A percentile compares a stretch with the other conserved stretches of the same genome.
phyloP scores from a whole-genome alignment of 495 filamentous ascomycete species.

The Penicillium canariense region DNA sequence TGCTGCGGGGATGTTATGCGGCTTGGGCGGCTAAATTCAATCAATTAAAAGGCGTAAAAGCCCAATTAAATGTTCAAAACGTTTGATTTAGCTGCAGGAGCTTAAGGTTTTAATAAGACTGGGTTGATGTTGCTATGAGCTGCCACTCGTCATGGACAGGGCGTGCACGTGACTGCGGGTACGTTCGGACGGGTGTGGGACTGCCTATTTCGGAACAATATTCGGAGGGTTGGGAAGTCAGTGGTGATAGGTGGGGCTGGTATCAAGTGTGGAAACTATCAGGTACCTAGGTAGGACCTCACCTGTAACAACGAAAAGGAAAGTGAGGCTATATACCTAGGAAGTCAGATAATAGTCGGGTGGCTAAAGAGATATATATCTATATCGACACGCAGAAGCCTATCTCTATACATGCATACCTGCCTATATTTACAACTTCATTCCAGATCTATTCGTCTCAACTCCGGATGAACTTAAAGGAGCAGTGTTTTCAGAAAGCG shows the following conservation, averaged over 20 bases:
- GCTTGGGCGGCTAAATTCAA: neutral
- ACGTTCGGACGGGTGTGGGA: too few relatives aligned
- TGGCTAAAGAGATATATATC: too few relatives aligned
- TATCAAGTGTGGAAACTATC: too few relatives aligned
- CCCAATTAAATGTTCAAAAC: neutral
- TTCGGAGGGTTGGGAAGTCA: too few relatives aligned
- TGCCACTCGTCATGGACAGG: neutral
- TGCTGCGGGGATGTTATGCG: neutral
- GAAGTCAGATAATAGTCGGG: too few relatives aligned
- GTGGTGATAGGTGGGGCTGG: too few relatives aligned
- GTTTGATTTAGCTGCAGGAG: neutral
- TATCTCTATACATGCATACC: neutral
- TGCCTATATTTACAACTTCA: slow-evolving; percentile 9
- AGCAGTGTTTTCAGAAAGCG: slow-evolving; percentile 12
- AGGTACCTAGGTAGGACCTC: too few relatives aligned
- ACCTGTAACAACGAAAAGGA: too few relatives aligned
- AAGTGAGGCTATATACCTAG: too few relatives aligned
- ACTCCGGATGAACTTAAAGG: neutral
- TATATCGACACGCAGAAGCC: too few relatives aligned
- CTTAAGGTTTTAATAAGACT: neutral
- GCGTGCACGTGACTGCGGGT: slow-evolving; percentile 11
- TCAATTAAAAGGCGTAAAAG: neutral
- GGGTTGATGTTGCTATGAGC: neutral
- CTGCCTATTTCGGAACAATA: neutral
- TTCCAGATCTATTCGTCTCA: slow-evolving; percentile 5